Percentiles rank a stretch among this genome's conserved stretches.
Conservation (phyloP, 805 yeast species). For the Lipomyces chichibuensis region DNA sequence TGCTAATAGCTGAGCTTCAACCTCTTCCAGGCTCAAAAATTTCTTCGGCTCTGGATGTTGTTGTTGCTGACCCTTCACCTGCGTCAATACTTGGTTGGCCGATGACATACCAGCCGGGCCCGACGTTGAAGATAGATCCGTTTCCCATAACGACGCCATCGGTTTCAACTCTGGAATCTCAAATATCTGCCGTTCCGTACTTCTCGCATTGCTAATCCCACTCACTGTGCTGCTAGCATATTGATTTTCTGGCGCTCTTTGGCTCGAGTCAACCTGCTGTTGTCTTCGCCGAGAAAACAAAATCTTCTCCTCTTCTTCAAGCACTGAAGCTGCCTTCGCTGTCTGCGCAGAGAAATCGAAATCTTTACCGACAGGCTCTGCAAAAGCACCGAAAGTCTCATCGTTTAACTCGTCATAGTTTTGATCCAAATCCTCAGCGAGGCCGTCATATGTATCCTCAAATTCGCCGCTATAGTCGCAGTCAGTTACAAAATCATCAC, state of each 20-base stretch:
- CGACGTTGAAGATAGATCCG: conserved; percentile 30
- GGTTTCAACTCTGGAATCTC: conserved; percentile 55
- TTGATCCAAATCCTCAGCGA: conserved; percentile 64
- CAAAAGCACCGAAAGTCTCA: conserved; percentile 69
- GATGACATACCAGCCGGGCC: conserved; percentile 13
- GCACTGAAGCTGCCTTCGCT: conserved; percentile 40
- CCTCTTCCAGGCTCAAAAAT: conserved; percentile 75
- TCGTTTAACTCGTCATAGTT: conserved; percentile 80
- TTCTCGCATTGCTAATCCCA: neutral
- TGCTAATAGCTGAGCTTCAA: conserved; percentile 74
- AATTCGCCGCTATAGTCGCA: conserved; percentile 44
- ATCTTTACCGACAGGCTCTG: conserved; percentile 58
- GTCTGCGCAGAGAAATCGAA: conserved; percentile 61
- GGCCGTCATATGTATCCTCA: conserved; percentile 80
- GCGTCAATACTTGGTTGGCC: neutral
- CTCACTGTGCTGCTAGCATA: conserved; percentile 46
- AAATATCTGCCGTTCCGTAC: conserved; percentile 8
- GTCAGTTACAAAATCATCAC: neutral
- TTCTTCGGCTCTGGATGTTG: conserved; percentile 45
- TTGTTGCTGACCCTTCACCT: neutral
- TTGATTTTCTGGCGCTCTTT: neutral
- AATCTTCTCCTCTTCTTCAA: conserved; percentile 38
- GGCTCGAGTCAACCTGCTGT: conserved; percentile 45
- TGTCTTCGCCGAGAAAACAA: conserved; percentile 11
- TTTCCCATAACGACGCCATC: conserved; percentile 72